A percentile compares a stretch with the other conserved stretches of the same genome.
These are phyloP conservation scores for Chaetomium sp. DNA, from an alignment of 2,329 filamentous ascomycete species.

Conservation along the genomic window DNA sequence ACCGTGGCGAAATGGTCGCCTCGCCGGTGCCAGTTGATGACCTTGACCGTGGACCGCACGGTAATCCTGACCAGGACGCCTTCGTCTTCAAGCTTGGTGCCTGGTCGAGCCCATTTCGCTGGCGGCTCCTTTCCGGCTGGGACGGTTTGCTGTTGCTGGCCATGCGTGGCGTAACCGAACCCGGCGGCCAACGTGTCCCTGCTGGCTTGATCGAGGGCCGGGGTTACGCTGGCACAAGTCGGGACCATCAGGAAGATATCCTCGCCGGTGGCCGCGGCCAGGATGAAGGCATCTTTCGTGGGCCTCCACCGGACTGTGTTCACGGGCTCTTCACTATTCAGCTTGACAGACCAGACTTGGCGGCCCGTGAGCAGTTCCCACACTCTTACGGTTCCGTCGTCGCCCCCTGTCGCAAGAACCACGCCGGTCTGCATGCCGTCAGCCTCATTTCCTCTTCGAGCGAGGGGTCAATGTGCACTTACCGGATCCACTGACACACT, in stretches of 20 bases:
- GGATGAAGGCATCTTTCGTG: conserved; percentile 68
- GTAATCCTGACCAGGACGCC: conserved; percentile 77
- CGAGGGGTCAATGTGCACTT: conserved; percentile 42
- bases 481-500: conserved; percentile 82
- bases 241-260: conserved; percentile 81
- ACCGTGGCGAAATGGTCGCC: conserved; percentile 94
- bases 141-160: conserved; percentile 43
- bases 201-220: conserved; percentile 66
- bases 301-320: conserved; percentile 88
- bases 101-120: conserved; percentile 78
- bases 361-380: conserved; percentile 85
- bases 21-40: conserved; percentile 85
- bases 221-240: conserved; percentile 51
- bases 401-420: conserved; percentile 74
- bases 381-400: conserved; percentile 85
- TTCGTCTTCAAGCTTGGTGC: conserved; percentile 63
- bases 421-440: conserved; percentile 17
- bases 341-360: conserved; percentile 76
- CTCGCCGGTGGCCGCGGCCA: conserved; percentile 80
- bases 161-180: conserved; percentile 78
- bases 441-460: background rate
- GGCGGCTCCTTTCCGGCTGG: conserved; percentile 65
- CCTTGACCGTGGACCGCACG: conserved; percentile 74
- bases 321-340: conserved; percentile 73
- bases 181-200: conserved; percentile 75